Evolutionary conservation across 306 rosid species (phyloP).

Genomic region (Mimosa bimucronata): DNA sequence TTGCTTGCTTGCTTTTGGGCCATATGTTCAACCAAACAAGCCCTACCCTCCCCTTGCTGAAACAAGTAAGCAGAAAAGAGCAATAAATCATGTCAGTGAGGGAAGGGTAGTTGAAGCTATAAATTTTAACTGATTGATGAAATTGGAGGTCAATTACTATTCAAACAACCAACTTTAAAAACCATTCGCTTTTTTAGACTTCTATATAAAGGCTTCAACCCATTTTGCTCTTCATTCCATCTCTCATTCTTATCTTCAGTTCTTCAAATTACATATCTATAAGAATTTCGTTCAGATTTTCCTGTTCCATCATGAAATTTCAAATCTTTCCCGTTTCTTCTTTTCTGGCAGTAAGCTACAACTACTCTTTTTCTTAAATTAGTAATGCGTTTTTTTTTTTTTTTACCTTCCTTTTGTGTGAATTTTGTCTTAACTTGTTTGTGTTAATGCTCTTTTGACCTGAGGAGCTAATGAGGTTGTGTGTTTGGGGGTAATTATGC

Average conservation of each 20-base stretch:
- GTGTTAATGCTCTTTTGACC: neutral
- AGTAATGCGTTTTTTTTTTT: neutral
- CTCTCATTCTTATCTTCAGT: conserved; percentile 29
- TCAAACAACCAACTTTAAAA: conserved; percentile 4
- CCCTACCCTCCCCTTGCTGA: neutral
- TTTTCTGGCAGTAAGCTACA: conserved; percentile 55
- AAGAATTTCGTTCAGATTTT: conserved; percentile 1
- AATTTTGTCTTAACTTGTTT: neutral
- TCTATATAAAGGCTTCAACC: conserved; percentile 24
- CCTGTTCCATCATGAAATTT: conserved; percentile 47
- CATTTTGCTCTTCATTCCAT: conserved; percentile 21
- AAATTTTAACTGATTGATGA: conserved; percentile 9
- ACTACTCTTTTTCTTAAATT: neutral
- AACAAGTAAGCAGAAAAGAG: conserved; percentile 27
- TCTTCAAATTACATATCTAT: neutral
- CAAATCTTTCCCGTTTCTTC: conserved; percentile 40
- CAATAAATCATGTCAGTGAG: conserved; percentile 32
- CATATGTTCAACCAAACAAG: conserved; percentile 38
- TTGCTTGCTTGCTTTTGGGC: conserved; percentile 6
- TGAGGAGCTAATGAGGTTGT: neutral
- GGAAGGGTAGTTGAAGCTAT: conserved; percentile 54
- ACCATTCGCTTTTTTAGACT: neutral
- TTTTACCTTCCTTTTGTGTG: neutral
- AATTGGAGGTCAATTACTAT: conserved; percentile 18
- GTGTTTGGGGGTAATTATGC: neutral